Evolutionary conservation across 2,329 filamentous ascomycete genomes (phyloP).

Genomic region (Zopfia rhizophila): DNA sequence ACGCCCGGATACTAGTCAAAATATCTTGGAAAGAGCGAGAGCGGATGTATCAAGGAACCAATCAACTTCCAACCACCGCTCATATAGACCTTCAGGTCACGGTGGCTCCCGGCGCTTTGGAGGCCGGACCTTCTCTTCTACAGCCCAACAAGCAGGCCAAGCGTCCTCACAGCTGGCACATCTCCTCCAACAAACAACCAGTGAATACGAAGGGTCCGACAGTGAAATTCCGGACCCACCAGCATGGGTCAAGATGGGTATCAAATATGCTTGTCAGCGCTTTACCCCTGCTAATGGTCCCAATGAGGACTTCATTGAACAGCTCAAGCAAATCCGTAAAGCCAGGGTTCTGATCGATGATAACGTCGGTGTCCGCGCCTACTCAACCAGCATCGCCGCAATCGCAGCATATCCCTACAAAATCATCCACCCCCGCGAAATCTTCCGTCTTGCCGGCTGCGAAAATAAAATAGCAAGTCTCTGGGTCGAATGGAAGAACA

Average conservation of each 20-base stretch:
- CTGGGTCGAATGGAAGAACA: slow-evolving; percentile 78
- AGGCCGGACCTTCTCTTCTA: slow-evolving; percentile 42
- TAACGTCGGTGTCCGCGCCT: slow-evolving; percentile 82
- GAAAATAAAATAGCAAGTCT: slow-evolving; percentile 80
- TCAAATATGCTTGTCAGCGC: slow-evolving; percentile 83
- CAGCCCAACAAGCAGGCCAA: slow-evolving; percentile 23
- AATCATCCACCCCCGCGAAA: slow-evolving; percentile 57
- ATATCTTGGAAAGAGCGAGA: slow-evolving; percentile 66
- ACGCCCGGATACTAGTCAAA: slow-evolving; percentile 29
- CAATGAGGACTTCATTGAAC: slow-evolving; percentile 78
- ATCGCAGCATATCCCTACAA: slow-evolving; percentile 81
- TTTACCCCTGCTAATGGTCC: slow-evolving; percentile 75
- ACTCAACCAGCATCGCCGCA: slow-evolving; percentile 85
- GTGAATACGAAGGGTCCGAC: slow-evolving; percentile 73
- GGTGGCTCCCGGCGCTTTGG: slow-evolving; percentile 45
- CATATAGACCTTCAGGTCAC: slow-evolving; percentile 21
- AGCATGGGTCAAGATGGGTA: slow-evolving; percentile 71
- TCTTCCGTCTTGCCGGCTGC: slow-evolving; percentile 76
- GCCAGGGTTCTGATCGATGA: slow-evolving; percentile 78
- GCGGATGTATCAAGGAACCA: slow-evolving; percentile 52
- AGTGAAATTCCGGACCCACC: slow-evolving; percentile 72
- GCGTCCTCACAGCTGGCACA: slow-evolving; percentile 32
- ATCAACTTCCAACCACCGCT: slow-evolving; percentile 25
- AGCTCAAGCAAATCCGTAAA: slow-evolving; percentile 78
- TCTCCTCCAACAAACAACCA: slow-evolving; percentile 77